Conservation (phyloP, 2,329 filamentous ascomycete genomes). For the Aspergillus pseudonomiae region DNA sequence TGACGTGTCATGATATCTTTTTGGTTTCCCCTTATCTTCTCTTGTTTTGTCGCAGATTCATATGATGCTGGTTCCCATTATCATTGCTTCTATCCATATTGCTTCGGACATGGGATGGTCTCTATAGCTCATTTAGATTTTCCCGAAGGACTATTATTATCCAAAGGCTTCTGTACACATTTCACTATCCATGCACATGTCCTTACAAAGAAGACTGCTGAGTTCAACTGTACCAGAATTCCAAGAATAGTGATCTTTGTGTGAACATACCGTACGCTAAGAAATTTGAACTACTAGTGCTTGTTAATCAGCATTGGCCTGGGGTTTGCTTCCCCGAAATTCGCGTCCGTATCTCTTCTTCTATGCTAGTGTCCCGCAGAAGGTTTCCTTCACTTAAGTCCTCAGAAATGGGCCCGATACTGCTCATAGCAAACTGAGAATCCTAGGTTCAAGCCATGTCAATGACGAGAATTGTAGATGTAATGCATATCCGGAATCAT, state of each 20-base stretch:
- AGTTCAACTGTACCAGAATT: not conserved
- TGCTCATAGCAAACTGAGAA: not conserved
- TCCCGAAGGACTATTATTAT: not conserved
- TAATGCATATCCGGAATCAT: not conserved
- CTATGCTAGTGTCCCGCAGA: not conserved
- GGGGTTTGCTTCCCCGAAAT: not conserved
- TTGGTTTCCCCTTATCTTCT: not conserved
- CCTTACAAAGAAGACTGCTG: not conserved
- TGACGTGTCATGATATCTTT: constrained; percentile 21
- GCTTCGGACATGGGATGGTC: constrained; percentile 13
- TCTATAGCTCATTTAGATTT: constrained; percentile 7
- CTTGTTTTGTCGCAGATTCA: not conserved
- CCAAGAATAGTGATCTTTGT: too few species aligned
- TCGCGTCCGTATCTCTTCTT: not conserved
- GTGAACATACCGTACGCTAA: not conserved
- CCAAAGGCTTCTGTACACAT: not conserved
- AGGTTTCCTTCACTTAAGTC: not conserved
- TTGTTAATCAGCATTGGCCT: not conserved
- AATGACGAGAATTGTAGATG: not conserved
- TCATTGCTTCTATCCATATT: constrained; percentile 12
- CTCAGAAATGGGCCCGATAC: not conserved
- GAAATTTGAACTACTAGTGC: not conserved
- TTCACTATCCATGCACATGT: not conserved
- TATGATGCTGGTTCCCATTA: not conserved
- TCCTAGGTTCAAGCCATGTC: not conserved